Percentiles rank a stretch among this genome's conserved stretches.
phyloP scores from a whole-genome alignment of 164 flowering plant genomes.

The Chloranthus sessilifolius region DNA sequence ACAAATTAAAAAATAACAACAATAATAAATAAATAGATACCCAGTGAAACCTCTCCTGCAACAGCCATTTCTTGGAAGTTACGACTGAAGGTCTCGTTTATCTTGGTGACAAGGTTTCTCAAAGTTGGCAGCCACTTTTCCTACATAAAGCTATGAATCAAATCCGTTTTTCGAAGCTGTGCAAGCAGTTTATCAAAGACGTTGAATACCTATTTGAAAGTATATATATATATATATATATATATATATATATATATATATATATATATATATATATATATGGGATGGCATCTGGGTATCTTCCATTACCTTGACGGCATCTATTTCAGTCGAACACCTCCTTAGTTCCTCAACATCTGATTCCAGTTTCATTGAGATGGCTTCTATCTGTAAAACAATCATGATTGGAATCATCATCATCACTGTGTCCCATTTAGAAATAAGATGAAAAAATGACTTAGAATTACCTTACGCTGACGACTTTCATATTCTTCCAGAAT shows the following conservation, averaged over 20 bases:
- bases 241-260: too few relatives aligned
- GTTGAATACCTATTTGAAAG: too few relatives aligned
- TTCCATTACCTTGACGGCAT: conserved; percentile 53
- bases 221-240: too few relatives aligned
- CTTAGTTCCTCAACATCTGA: conserved; percentile 42
- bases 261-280: too few relatives aligned
- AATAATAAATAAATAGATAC: conserved; percentile 37
- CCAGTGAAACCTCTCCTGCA: conserved; percentile 95
- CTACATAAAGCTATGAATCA: conserved; percentile 33
- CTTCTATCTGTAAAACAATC: conserved; percentile 48
- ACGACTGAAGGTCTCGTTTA: conserved; percentile 79
- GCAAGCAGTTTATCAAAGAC: too few relatives aligned
- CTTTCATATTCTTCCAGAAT: conserved; percentile 78
- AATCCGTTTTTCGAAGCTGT: neutral
- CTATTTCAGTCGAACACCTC: conserved; percentile 45
- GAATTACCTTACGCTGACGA: conserved; percentile 55
- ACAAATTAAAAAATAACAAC: neutral
- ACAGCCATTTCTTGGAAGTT: conserved; percentile 98
- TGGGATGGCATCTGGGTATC: too few relatives aligned
- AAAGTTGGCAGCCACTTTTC: conserved; percentile 85
- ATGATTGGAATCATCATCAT: too few relatives aligned
- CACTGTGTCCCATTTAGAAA: too few relatives aligned
- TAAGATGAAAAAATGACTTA: conserved; percentile 1
- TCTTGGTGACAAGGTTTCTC: conserved; percentile 71
- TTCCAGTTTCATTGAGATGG: conserved; percentile 41